A percentile compares a stretch with the other conserved stretches of the same genome.
Conservation (phyloP, 2,329 filamentous ascomycete species). For the Xylaria sp. region DNA sequence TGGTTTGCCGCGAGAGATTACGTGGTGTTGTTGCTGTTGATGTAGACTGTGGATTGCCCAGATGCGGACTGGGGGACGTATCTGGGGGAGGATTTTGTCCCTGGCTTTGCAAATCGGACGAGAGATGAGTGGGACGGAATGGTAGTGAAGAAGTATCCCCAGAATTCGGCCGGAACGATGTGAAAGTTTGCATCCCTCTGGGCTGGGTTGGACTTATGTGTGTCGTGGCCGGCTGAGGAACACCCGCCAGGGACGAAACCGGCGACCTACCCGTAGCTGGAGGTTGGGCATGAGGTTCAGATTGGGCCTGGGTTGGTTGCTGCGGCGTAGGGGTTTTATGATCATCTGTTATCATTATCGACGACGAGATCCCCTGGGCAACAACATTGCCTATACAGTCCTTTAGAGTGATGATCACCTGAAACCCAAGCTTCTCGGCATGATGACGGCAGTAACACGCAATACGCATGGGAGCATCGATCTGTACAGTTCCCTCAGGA, state of each 20-base stretch:
- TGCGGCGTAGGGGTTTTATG: constrained; percentile 73
- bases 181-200: constrained; percentile 5
- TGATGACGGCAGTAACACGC: constrained; percentile 97
- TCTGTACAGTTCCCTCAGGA: constrained; percentile 70
- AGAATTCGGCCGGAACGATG: constrained; percentile 39
- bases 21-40: constrained; percentile 54
- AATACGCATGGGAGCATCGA: constrained; percentile 91
- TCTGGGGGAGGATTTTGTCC: constrained; percentile 54
- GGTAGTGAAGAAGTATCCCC: constrained; percentile 45
- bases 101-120: constrained; percentile 66
- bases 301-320: constrained; percentile 21
- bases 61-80: constrained; percentile 36
- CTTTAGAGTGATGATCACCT: constrained; percentile 93
- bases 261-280: constrained; percentile 2
- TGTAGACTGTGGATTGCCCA: constrained; percentile 48
- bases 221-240: constrained; percentile 14
- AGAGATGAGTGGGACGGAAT: constrained; percentile 65
- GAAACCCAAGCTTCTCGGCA: constrained; percentile 88
- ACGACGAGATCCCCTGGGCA: constrained; percentile 82
- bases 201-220: constrained; percentile 11
- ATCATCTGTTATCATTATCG: constrained; percentile 97
- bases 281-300: constrained; percentile 31
- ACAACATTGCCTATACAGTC: constrained; percentile 77
- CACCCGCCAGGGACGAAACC: constrained; percentile 12
- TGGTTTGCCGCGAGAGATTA: constrained; percentile 74